Evolutionary conservation across 495 filamentous ascomycete species (phyloP).

Genomic region (Lasiosphaeriaceae sp.): DNA sequence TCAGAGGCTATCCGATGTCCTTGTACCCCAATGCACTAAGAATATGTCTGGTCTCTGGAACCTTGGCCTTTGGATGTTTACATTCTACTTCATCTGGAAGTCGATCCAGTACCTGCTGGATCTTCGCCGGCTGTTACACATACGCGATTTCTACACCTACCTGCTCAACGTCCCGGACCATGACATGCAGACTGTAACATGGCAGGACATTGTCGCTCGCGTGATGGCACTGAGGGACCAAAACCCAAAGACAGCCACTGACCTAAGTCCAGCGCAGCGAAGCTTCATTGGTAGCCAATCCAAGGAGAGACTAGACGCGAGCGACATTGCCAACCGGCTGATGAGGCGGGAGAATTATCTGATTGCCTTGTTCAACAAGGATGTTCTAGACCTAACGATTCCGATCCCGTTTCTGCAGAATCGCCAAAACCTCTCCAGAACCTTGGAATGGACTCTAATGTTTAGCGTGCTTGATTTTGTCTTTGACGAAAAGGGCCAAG

Average conservation of each 20-base stretch:
- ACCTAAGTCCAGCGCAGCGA: conserved; percentile 49
- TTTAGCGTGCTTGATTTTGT: conserved; percentile 89
- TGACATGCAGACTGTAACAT: conserved; percentile 94
- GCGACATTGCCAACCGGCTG: conserved; percentile 93
- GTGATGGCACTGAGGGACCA: conserved; percentile 83
- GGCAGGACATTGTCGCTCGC: conserved; percentile 88
- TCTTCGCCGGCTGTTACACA: conserved; percentile 65
- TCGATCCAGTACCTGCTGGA: conserved; percentile 71
- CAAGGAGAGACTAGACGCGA: conserved; percentile 92
- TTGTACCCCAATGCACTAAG: conserved; percentile 77
- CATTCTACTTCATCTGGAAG: conserved; percentile 83
- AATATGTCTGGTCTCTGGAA: conserved; percentile 82
- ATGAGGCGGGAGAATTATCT: conserved; percentile 97
- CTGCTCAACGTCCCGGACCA: conserved; percentile 81
- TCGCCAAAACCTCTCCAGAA: conserved; percentile 72
- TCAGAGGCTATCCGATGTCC: conserved; percentile 68
- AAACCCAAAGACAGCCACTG: conserved; percentile 76
- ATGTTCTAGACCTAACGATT: conserved; percentile 80
- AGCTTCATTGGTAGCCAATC: conserved; percentile 77
- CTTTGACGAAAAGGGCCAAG: conserved; percentile 81
- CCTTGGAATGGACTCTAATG: conserved; percentile 83
- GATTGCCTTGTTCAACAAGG: conserved; percentile 95
- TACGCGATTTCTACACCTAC: conserved; percentile 87
- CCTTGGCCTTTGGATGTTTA: conserved; percentile 76
- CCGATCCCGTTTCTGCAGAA: conserved; percentile 79